These are phyloP conservation scores for Ogataea haglerorum DNA, from an alignment of 805 yeast genomes.

Conservation along the genomic window DNA sequence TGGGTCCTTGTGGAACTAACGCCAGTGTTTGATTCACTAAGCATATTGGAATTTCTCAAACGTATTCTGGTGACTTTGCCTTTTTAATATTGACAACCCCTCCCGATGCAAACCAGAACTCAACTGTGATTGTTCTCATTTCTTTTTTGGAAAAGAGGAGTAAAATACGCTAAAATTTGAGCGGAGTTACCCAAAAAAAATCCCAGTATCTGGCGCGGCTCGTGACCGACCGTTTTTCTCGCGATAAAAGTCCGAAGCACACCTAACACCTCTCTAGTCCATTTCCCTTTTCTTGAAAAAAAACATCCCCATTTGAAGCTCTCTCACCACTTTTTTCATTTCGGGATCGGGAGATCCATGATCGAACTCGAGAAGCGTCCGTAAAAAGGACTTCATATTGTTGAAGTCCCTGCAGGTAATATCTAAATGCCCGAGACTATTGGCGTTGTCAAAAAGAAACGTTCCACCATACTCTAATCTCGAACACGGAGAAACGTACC, in stretches of 20 bases:
- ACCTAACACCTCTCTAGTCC: slow-evolving; percentile 22
- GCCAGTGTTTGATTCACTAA: slow-evolving; percentile 10
- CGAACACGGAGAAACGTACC: slow-evolving; percentile 15
- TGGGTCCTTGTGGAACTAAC: slow-evolving; percentile 17
- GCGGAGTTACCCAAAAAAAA: slow-evolving; percentile 12
- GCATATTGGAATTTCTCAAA: slow-evolving; percentile 12
- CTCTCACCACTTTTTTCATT: slow-evolving; percentile 31
- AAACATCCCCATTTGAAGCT: slow-evolving; percentile 51
- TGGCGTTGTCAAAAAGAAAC: slow-evolving; percentile 15
- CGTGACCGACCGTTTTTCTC: slow-evolving; percentile 5
- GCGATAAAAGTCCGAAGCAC: slow-evolving; percentile 9
- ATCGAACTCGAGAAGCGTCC: slow-evolving; percentile 23
- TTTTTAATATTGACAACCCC: slow-evolving; percentile 3
- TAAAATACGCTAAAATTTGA: slow-evolving; percentile 3
- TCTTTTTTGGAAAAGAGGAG: slow-evolving; percentile 11
- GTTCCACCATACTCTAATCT: slow-evolving; percentile 16
- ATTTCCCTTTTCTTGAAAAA: slow-evolving; percentile 56
- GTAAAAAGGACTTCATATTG: slow-evolving; percentile 30
- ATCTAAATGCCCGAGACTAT: slow-evolving; percentile 17
- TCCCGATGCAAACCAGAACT: background rate
- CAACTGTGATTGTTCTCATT: slow-evolving; percentile 1
- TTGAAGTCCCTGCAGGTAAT: slow-evolving; percentile 28
- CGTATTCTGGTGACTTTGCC: background rate
- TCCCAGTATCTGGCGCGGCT: slow-evolving; percentile 2
- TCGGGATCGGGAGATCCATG: slow-evolving; percentile 20